phyloP scores from a whole-genome alignment of 805 yeast species.

The Hanseniaspora lindneri region DNA sequence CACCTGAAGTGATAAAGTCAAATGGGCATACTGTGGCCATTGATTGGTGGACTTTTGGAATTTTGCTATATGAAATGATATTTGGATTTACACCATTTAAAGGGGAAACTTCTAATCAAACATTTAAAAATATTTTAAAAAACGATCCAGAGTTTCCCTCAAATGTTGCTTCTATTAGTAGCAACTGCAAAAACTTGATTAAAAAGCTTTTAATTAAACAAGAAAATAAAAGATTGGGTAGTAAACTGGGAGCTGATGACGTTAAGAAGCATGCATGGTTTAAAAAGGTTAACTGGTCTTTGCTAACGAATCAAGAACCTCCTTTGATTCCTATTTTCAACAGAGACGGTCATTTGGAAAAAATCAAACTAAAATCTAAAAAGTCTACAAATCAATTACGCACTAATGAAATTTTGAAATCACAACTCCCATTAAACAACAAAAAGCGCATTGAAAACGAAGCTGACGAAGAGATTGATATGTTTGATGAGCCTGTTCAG shows the following conservation, averaged over 20 bases:
- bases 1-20: conserved; percentile 95
- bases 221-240: conserved; percentile 78
- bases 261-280: conserved; percentile 84
- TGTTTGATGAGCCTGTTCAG: conserved; percentile 29
- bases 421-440: conserved; percentile 22
- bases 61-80: conserved; percentile 83
- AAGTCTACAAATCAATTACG: background rate
- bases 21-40: conserved; percentile 97
- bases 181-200: conserved; percentile 66
- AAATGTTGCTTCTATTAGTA: conserved; percentile 44
- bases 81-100: conserved; percentile 95
- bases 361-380: conserved; percentile 18
- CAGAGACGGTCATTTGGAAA: conserved; percentile 40
- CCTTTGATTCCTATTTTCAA: conserved; percentile 85
- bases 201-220: conserved; percentile 77
- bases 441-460: conserved; percentile 18
- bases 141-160: conserved; percentile 75
- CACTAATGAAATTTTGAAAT: conserved; percentile 17
- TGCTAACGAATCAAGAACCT: conserved; percentile 81
- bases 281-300: conserved; percentile 89
- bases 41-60: conserved; percentile 99
- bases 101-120: conserved; percentile 76
- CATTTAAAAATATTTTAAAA: conserved; percentile 78
- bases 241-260: conserved; percentile 90
- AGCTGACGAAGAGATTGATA: conserved; percentile 21